phyloP scores from a whole-genome alignment of 2,329 filamentous ascomycete species.

The Pseudodiploospora longispora region DNA sequence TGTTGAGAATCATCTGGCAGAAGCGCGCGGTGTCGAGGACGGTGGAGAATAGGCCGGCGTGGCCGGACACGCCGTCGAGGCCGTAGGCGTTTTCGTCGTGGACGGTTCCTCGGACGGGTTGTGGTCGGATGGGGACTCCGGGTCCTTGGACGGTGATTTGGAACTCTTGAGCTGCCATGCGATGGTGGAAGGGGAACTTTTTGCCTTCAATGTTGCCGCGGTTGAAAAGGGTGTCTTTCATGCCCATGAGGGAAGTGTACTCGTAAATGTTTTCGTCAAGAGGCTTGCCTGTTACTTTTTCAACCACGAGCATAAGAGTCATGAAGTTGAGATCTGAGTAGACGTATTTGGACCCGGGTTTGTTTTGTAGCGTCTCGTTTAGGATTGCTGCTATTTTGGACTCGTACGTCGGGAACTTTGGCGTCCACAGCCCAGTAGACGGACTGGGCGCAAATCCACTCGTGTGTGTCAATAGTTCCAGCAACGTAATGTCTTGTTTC shows the following conservation, averaged over 20 bases:
- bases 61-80: conserved; percentile 24
- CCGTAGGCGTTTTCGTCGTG: conserved; percentile 29
- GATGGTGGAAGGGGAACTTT: conserved; percentile 14
- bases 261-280: conserved; percentile 19
- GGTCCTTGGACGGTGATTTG: conserved; percentile 18
- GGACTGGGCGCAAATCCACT: conserved; percentile 24
- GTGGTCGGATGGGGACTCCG: conserved; percentile 24
- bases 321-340: conserved; percentile 29
- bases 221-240: conserved; percentile 25
- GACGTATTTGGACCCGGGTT: conserved; percentile 19
- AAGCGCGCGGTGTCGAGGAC: conserved; percentile 21
- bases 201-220: conserved; percentile 19
- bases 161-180: conserved; percentile 23
- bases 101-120: conserved; percentile 29
- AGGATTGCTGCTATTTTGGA: conserved; percentile 19
- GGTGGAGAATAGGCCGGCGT: conserved; percentile 28
- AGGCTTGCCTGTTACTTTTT: conserved; percentile 16
- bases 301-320: conserved; percentile 21
- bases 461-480: conserved; percentile 25
- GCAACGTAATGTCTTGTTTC: conserved; percentile 24
- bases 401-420: conserved; percentile 14
- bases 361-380: conserved; percentile 15
- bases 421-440: conserved; percentile 15
- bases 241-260: conserved; percentile 18
- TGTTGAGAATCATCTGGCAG: conserved; percentile 29